A percentile compares a stretch with the other conserved stretches of the same genome.
phyloP scores from a whole-genome alignment of 139 green algal genomes.

The Haematococcus lacustris region DNA sequence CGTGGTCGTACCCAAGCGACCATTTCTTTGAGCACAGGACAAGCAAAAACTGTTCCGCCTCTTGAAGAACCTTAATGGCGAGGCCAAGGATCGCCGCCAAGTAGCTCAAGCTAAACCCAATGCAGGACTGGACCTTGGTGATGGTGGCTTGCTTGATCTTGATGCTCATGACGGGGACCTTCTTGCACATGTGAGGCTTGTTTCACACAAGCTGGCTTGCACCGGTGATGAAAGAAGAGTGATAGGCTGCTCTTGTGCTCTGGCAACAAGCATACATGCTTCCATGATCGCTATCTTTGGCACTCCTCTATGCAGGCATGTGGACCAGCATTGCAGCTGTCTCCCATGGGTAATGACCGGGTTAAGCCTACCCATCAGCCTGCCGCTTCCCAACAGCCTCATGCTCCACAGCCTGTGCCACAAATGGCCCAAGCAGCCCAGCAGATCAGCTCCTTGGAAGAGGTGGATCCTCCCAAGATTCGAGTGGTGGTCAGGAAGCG shows the following conservation, averaged over 20 bases:
- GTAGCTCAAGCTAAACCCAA: not conserved
- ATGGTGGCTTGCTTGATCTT: slow-evolving; percentile 62
- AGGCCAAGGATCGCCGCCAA: too few relatives aligned
- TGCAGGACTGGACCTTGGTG: not conserved
- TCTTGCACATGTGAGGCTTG: slow-evolving; percentile 32
- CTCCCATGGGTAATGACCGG: slow-evolving; percentile 11
- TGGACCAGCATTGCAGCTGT: slow-evolving; percentile 23
- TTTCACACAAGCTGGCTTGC: too few relatives aligned
- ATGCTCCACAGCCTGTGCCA: not conserved
- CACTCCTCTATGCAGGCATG: slow-evolving; percentile 7
- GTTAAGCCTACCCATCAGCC: not conserved
- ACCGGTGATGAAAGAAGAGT: too few relatives aligned
- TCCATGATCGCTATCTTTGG: not conserved
- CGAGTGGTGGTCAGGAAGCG: slow-evolving; percentile 90
- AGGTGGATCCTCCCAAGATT: slow-evolving; percentile 60
- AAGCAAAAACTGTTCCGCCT: slow-evolving; percentile 72
- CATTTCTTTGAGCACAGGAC: too few relatives aligned
- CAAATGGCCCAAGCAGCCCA: too few relatives aligned
- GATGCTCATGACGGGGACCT: slow-evolving; percentile 68
- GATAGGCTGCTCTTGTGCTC: too few relatives aligned
- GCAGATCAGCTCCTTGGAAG: too few relatives aligned
- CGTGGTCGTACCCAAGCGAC: too few relatives aligned
- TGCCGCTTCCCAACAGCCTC: not conserved
- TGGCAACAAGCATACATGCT: not conserved
- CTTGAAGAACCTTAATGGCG: slow-evolving; percentile 43